phyloP scores from a whole-genome alignment of 2,329 filamentous ascomycete genomes.

The Colletotrichum navitas region DNA sequence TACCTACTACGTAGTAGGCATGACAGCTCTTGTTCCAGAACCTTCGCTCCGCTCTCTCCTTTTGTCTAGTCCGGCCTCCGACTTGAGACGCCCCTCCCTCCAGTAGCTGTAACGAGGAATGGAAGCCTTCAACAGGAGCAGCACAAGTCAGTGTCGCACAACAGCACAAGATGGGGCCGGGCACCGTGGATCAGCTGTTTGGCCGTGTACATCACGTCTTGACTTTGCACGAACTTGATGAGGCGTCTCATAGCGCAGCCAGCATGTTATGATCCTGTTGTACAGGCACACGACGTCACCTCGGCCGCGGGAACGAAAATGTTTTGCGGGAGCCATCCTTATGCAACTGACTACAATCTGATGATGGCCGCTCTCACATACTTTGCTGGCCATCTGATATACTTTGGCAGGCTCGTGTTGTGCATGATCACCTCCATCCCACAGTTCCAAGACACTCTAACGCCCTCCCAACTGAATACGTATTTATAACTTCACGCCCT shows the following conservation, averaged over 20 bases:
- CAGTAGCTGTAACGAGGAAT: background rate
- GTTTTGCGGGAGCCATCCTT: background rate
- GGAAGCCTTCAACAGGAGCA: background rate
- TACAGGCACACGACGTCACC: background rate
- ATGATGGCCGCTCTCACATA: background rate
- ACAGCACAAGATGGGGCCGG: background rate
- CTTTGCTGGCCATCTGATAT: constrained; percentile 10
- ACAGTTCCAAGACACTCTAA: constrained; percentile 9
- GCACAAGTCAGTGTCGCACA: background rate
- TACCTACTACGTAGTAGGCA: no score
- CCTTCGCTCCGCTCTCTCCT: background rate
- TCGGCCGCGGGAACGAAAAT: background rate
- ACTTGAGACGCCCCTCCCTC: background rate
- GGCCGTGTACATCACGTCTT: background rate
- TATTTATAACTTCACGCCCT: background rate
- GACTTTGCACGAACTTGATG: background rate
- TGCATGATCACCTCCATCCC: constrained; percentile 1
- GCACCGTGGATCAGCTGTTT: background rate
- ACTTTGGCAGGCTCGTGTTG: background rate
- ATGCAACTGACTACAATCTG: background rate
- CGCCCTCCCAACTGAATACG: constrained; percentile 1
- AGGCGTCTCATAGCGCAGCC: background rate
- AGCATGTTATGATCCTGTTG: background rate
- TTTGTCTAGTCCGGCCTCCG: background rate
- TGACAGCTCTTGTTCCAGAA: background rate